Conservation (phyloP, 2,329 filamentous ascomycete genomes). For the Ascochyta koolunga region DNA sequence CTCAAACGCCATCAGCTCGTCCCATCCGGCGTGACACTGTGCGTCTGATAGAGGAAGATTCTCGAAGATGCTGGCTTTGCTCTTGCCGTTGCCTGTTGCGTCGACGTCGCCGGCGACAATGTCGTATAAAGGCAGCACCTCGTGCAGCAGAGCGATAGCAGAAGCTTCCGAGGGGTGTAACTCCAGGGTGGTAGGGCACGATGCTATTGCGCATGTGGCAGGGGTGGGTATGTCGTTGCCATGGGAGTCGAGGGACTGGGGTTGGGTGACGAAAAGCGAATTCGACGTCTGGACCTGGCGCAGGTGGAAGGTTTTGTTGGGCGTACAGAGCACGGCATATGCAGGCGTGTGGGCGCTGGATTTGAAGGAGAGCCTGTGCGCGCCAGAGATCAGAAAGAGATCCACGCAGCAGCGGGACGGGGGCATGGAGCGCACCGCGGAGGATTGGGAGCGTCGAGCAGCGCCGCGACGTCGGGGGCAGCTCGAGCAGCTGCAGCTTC, state of each 20-base stretch:
- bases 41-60: constrained; percentile 60
- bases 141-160: constrained; percentile 45
- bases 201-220: constrained; percentile 51
- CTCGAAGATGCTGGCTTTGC: constrained; percentile 52
- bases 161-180: constrained; percentile 44
- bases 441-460: constrained; percentile 57
- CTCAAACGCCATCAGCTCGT: constrained; percentile 61
- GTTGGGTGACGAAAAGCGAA: constrained; percentile 62
- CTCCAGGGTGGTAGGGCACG: constrained; percentile 54
- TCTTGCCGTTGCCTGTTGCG: constrained; percentile 35
- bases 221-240: constrained; percentile 41
- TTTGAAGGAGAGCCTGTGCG: constrained; percentile 46
- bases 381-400: constrained; percentile 29
- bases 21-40: constrained; percentile 60
- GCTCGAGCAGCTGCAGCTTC: constrained; percentile 64
- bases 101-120: constrained; percentile 36
- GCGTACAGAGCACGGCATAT: constrained; percentile 66
- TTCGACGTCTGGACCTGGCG: constrained; percentile 72
- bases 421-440: constrained; percentile 47
- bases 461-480: constrained; percentile 63
- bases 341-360: constrained; percentile 45
- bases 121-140: constrained; percentile 49
- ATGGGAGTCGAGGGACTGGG: constrained; percentile 46
- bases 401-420: constrained; percentile 22
- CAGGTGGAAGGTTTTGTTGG: constrained; percentile 62